Evolutionary conservation across 2,329 filamentous ascomycete genomes (phyloP), one percentile per base, ranked within the genome.

Genomic region (Ciborinia camelliae): DNA sequence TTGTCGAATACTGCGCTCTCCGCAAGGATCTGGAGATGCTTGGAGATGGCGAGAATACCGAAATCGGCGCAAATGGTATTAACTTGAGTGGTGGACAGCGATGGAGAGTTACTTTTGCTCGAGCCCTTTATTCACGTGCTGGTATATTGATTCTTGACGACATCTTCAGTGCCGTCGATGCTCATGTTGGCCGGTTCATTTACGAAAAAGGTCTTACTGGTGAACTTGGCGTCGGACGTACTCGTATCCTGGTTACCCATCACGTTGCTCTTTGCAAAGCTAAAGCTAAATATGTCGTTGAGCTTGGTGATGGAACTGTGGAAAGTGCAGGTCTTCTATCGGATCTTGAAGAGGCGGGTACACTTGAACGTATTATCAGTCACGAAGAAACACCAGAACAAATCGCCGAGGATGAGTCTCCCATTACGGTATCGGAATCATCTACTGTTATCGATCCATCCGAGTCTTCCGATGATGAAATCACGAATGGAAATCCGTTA

Each of bases 71-170:
- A 3, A 93, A 94, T 67, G 91, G 91, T 8, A 90, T 95, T 70
- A 93, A 94, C 70, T 79, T 96, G 8, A 92, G 88, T 67, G 91
- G 92, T 68, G 92, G 91, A 0, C 91, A 96, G 76, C 87, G 90
- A 72, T 93, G 91, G 89, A 84, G 91, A 61, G 83, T 95, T 39
- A 91, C 90, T 0, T 86, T 96, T 70, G 91, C 91, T 2, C 82
- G 91, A 54, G 90, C 91, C 0, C 80, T 95, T 23, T 95, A 95
- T 75, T 93, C 90, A 2, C 82, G 90, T 18, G 90, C 90, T 0
- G 87, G 89, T 0, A 87, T 92, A 67, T 79, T 96, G 6, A 79
- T 95, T 23, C 81, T 95, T 71, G 91, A 96, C 74, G 91, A 96
- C 72, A 90, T 94, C 48, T 93, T 96, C 75, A 91, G 88, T 73